A percentile compares a stretch with the other conserved stretches of the same genome.
phyloP scores from a whole-genome alignment of 306 rosid species.

The Ceratonia siliqua region DNA sequence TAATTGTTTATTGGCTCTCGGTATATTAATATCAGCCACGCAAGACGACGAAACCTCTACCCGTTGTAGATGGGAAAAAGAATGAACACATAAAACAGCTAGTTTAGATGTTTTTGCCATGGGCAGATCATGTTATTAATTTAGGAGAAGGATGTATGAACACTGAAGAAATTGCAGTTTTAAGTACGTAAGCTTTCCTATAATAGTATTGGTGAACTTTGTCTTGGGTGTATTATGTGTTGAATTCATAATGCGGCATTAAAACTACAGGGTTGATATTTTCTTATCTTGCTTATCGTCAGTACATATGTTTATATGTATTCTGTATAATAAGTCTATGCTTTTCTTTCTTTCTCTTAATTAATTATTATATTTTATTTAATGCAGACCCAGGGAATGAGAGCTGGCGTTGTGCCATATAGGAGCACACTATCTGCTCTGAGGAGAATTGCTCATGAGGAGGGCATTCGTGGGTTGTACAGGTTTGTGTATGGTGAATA shows the following conservation, averaged over 20 bases:
- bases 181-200: not conserved
- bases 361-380: not conserved
- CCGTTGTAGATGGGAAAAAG: not conserved
- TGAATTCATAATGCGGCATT: not conserved
- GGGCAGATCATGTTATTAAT: not conserved
- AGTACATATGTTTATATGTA: not conserved
- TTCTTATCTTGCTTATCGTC: not conserved
- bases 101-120: not conserved
- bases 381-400: slow-evolving; percentile 63
- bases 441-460: slow-evolving; percentile 65
- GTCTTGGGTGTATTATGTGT: not conserved
- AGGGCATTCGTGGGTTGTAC: slow-evolving; percentile 71
- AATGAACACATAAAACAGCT: not conserved
- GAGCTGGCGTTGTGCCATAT: slow-evolving; percentile 56
- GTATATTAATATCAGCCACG: not conserved
- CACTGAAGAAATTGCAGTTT: not conserved
- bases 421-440: slow-evolving; percentile 60
- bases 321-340: slow-evolving; percentile 19
- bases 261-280: not conserved
- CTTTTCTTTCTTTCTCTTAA: not conserved
- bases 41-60: not conserved
- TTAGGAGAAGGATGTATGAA: not conserved
- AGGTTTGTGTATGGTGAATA: slow-evolving; percentile 45
- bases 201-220: not conserved
- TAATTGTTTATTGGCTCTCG: not conserved